phyloP scores from a whole-genome alignment of 2,329 filamentous ascomycete species.

The Ceratocystis variospora region DNA sequence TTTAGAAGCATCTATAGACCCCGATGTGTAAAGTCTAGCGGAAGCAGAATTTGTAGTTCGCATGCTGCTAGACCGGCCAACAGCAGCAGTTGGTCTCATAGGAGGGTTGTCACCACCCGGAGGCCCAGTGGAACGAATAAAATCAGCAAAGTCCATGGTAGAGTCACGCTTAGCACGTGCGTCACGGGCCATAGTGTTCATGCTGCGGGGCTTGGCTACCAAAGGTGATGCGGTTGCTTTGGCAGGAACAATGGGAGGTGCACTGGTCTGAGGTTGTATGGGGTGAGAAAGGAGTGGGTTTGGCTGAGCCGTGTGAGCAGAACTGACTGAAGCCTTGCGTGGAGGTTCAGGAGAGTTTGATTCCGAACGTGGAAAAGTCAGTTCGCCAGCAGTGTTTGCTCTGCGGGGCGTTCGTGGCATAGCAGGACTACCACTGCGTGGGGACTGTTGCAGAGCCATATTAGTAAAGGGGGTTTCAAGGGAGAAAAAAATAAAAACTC shows the following conservation, averaged over 20 bases:
- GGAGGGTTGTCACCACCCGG: slow-evolving; percentile 30
- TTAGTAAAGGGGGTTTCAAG: slow-evolving; percentile 8
- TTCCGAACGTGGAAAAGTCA: slow-evolving; percentile 36
- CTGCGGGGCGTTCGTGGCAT: slow-evolving; percentile 31
- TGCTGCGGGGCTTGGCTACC: not conserved
- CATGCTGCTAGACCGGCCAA: slow-evolving; percentile 28
- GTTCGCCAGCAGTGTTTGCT: slow-evolving; percentile 33
- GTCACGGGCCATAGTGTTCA: slow-evolving; percentile 44
- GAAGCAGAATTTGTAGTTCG: slow-evolving; percentile 29
- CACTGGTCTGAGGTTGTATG: slow-evolving; percentile 9
- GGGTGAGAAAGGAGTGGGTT: slow-evolving; percentile 18
- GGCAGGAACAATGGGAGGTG: slow-evolving; percentile 21
- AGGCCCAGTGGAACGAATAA: slow-evolving; percentile 75
- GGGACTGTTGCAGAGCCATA: slow-evolving; percentile 13
- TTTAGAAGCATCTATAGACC: slow-evolving; percentile 25
- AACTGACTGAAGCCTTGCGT: slow-evolving; percentile 18
- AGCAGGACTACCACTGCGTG: slow-evolving; percentile 29
- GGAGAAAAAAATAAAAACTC: not conserved
- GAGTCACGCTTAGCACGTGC: slow-evolving; percentile 58
- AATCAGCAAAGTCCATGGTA: slow-evolving; percentile 71
- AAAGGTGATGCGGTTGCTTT: slow-evolving; percentile 7
- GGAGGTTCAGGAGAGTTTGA: slow-evolving; percentile 29
- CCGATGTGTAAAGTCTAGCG: slow-evolving; percentile 20
- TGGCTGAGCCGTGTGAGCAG: slow-evolving; percentile 16
- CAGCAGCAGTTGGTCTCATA: slow-evolving; percentile 21